Evolutionary conservation across 805 yeast species (phyloP).

Genomic region (Metschnikowia henanensis): DNA sequence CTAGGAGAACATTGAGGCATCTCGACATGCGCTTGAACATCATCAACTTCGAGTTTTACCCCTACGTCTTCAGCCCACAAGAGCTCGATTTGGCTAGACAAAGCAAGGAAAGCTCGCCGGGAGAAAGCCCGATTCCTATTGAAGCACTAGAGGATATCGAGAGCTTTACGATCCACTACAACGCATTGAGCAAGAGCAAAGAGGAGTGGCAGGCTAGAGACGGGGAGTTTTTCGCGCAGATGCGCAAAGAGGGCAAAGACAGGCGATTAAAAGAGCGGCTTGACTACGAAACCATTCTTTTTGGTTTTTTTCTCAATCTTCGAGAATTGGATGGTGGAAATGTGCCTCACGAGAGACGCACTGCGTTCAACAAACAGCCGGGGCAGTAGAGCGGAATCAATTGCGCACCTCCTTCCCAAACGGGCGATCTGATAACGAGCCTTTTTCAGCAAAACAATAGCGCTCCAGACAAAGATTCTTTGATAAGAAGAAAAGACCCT

Average conservation of each 20-base stretch:
- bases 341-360: conserved; percentile 14
- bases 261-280: conserved; percentile 24
- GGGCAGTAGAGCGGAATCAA: conserved; percentile 3
- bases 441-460: no score
- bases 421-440: background rate
- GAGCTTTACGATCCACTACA: conserved; percentile 48
- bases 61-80: conserved; percentile 51
- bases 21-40: conserved; percentile 54
- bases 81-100: conserved; percentile 28
- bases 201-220: conserved; percentile 44
- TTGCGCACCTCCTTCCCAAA: conserved; percentile 9
- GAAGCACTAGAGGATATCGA: conserved; percentile 53
- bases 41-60: conserved; percentile 46
- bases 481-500: no score
- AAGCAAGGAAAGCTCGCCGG: conserved; percentile 1
- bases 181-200: conserved; percentile 34
- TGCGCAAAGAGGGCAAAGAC: conserved; percentile 21
- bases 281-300: conserved; percentile 35
- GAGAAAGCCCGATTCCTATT: conserved; percentile 38
- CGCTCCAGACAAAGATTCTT: no score
- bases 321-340: conserved; percentile 38
- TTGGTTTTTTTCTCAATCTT: conserved; percentile 34
- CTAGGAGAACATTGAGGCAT: conserved; percentile 33
- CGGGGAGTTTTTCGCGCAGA: conserved; percentile 25
- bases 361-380: conserved; percentile 2